Evolutionary conservation across 176 grass and related monocot species (phyloP).

Genomic region (Stipa capillata): DNA sequence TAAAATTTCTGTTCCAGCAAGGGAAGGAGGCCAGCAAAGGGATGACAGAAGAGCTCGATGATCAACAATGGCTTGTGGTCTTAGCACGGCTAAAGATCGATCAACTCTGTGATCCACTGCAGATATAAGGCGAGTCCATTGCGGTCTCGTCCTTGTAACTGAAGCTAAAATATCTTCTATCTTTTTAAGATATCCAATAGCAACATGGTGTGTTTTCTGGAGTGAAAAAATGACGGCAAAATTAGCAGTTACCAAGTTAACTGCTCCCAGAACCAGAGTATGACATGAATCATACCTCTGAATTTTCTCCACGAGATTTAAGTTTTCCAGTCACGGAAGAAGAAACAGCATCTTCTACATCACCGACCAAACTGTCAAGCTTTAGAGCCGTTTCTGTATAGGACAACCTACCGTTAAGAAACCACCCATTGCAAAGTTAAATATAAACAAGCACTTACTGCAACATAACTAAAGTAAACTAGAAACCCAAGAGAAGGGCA

Average conservation of each 20-base stretch:
- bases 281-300: constrained; percentile 45
- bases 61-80: constrained; percentile 90
- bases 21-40: constrained; percentile 79
- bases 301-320: constrained; percentile 41
- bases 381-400: constrained; percentile 81
- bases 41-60: constrained; percentile 69
- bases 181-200: constrained; percentile 57
- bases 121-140: constrained; percentile 66
- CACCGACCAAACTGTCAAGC: constrained; percentile 75
- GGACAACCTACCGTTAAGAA: constrained; percentile 35
- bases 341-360: constrained; percentile 79
- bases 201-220: constrained; percentile 47
- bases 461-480: neutral
- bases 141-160: constrained; percentile 54
- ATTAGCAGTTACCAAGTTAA: constrained; percentile 23
- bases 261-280: neutral
- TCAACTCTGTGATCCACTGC: constrained; percentile 87
- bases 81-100: constrained; percentile 77
- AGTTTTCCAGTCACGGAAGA: constrained; percentile 71
- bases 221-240: neutral
- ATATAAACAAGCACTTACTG: constrained; percentile 10
- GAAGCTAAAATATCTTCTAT: constrained; percentile 70
- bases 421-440: constrained; percentile 16
- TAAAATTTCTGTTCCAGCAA: constrained; percentile 45
- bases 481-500: neutral